A percentile compares a stretch with the other conserved stretches of the same genome.
Evolutionary conservation across 2,329 filamentous ascomycete species (phyloP).

Genomic region (Colletotrichum tamarilloi): DNA sequence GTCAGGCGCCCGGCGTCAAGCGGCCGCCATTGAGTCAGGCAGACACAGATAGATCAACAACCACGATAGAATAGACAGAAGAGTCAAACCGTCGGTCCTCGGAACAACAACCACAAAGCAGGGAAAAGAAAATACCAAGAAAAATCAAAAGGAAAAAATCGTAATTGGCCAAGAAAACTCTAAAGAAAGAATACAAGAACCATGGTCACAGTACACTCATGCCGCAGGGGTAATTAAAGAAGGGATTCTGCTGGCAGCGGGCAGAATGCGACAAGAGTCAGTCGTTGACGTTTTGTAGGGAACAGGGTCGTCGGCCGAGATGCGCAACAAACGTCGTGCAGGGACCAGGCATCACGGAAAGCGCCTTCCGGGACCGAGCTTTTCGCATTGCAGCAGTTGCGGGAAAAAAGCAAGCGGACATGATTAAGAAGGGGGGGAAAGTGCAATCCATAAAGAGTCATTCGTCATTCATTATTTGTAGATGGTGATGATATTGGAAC

Average conservation of each 20-base stretch:
- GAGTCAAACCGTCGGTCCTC: too few relatives aligned
- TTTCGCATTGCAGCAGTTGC: not conserved
- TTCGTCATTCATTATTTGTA: slow-evolving; percentile 5
- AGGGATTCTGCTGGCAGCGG: not conserved
- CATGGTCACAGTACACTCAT: not conserved
- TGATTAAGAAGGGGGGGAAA: not conserved
- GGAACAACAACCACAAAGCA: too few relatives aligned
- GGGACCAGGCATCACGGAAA: not conserved
- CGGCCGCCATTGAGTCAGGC: not conserved
- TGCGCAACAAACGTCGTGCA: not conserved
- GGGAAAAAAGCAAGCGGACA: not conserved
- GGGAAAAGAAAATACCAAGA: too few relatives aligned
- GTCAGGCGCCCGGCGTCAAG: not conserved
- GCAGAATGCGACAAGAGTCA: slow-evolving; percentile 5
- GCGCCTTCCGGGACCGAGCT: not conserved
- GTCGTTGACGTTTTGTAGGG: slow-evolving; percentile 14
- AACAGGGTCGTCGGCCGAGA: not conserved
- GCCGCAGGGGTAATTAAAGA: not conserved
- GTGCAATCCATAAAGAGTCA: slow-evolving; percentile 12
- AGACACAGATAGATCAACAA: not conserved
- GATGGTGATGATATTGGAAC: not conserved
- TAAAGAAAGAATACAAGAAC: not conserved
- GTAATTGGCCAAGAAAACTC: not conserved
- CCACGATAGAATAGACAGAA: too few relatives aligned
- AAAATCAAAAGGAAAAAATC: too few relatives aligned